Evolutionary conservation across 2,329 filamentous ascomycete species (phyloP).

Genomic region (Shiraia sp.): DNA sequence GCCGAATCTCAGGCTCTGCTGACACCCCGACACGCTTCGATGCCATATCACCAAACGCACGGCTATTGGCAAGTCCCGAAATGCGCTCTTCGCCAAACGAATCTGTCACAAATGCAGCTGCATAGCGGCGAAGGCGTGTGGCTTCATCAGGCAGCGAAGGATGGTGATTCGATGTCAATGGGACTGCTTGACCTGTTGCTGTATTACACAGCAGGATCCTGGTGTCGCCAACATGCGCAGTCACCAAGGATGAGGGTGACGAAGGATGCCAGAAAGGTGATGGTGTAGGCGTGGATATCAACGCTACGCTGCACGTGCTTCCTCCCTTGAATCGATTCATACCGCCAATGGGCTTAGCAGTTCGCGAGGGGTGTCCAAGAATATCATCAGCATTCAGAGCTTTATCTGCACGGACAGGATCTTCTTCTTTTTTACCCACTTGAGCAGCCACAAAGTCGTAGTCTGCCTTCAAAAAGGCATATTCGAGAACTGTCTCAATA

Average conservation of each 20-base stretch:
- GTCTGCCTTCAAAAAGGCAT: constrained; percentile 91
- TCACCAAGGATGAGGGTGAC: constrained; percentile 78
- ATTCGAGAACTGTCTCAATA: constrained; percentile 79
- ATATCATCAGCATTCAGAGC: constrained; percentile 87
- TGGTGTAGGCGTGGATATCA: constrained; percentile 90
- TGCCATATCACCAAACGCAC: constrained; percentile 89
- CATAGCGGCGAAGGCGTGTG: constrained; percentile 80
- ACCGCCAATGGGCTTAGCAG: constrained; percentile 68
- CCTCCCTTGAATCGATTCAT: constrained; percentile 84
- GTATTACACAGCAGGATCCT: constrained; percentile 89
- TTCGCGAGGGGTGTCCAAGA: constrained; percentile 64
- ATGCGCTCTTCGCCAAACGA: constrained; percentile 98
- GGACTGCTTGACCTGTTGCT: constrained; percentile 74
- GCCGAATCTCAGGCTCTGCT: constrained; percentile 86
- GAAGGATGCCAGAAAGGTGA: constrained; percentile 95
- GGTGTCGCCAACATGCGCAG: constrained; percentile 92
- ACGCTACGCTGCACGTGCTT: constrained; percentile 84
- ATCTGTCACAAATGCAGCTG: constrained; percentile 86
- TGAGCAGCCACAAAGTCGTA: constrained; percentile 92
- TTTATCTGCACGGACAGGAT: constrained; percentile 70
- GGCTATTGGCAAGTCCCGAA: constrained; percentile 88
- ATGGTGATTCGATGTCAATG: constrained; percentile 89
- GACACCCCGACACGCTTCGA: constrained; percentile 92
- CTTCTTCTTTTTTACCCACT: constrained; percentile 75
- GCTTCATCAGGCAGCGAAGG: constrained; percentile 85